Evolutionary conservation across 768 basidiomycete genomes (phyloP).

Genomic region (Pholiota microspora): DNA sequence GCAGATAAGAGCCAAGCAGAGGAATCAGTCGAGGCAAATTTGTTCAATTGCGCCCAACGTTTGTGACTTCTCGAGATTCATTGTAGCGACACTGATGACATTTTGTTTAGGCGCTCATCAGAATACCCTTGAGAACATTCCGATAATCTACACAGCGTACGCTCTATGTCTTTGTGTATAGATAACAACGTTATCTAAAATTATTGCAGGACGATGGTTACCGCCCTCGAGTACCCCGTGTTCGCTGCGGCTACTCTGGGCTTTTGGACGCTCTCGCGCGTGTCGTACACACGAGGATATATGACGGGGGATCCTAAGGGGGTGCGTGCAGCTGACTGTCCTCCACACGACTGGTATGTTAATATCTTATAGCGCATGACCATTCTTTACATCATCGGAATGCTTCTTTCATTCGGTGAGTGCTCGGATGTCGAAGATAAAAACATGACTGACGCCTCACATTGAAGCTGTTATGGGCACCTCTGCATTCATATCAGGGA

Average conservation of each 20-base stretch:
- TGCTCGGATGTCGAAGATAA: not conserved
- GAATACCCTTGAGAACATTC: slow-evolving; percentile 55
- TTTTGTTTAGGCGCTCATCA: slow-evolving; percentile 67
- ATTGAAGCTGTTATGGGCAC: slow-evolving; percentile 8
- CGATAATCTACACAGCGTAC: slow-evolving; percentile 42
- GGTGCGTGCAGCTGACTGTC: slow-evolving; percentile 22
- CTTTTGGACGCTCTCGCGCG: slow-evolving; percentile 40
- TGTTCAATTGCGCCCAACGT: slow-evolving; percentile 79
- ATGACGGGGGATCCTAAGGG: slow-evolving; percentile 40
- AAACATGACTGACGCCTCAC: not conserved
- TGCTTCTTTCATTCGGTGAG: slow-evolving; percentile 9
- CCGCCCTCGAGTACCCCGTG: slow-evolving; percentile 41
- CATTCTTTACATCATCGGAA: slow-evolving; percentile 7
- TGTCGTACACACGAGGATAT: slow-evolving; percentile 47
- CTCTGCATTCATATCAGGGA: slow-evolving; percentile 13
- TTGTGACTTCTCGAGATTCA: slow-evolving; percentile 31
- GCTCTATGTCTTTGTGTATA: slow-evolving; percentile 13
- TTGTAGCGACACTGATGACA: not conserved
- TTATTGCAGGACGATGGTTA: slow-evolving; percentile 31
- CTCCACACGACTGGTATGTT: not conserved
- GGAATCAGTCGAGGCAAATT: slow-evolving; percentile 44
- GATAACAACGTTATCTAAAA: not conserved
- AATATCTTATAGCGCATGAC: slow-evolving; percentile 13
- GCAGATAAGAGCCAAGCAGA: slow-evolving; percentile 63
- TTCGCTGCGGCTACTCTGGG: slow-evolving; percentile 35